Evolutionary conservation across 2,329 filamentous ascomycete genomes (phyloP), one percentile per base, ranked within the genome.

Genomic region (Clonostachys sp.): DNA sequence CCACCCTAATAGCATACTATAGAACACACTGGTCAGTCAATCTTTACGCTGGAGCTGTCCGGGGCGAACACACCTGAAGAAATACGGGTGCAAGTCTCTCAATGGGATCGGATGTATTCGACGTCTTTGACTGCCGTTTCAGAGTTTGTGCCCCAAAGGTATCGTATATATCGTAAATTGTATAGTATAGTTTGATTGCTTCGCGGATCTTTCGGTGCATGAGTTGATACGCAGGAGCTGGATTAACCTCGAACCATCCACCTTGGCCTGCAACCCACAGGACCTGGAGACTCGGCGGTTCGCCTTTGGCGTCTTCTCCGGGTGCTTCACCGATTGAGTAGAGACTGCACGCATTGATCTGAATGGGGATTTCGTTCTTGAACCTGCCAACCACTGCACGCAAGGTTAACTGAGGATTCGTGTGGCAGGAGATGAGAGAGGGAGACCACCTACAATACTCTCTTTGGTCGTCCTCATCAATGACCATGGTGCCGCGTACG

Each of bases 191-290:
- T 9, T 74, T 71, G 12, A 87, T 77, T 2, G 81, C 84, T 59
- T 86, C 75, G 45, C 77, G 72, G 73, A 87, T 86, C 43, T 74
- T 70, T 33, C 75, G 64, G 61, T 78, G 84, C 30, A 80, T 79
- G 6, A 64, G 55, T 45, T 67, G 65, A 60, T 88, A 91, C 3
- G 66, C 61, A 10, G 68, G 58, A n/a, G 77, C 69, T 2, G 87
- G 84, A 34, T 70, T 70, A 40, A 90, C 74, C 57, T 84, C 78
- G 59, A 81, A 89, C 84, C 85, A 89, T 41, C 84, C 86, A 12
- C 82, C 77, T 46, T 71, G 62, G 36, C 83, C 83, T 33, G 74
- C 71, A 13, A 51, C 14, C 47, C 47, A 48, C 9, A 48, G 33
- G 9, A 41, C 24, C 34, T 18, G 24, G 18, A 24, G 12, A 3